Base-by-base conservation (phyloP, 2,329 filamentous ascomycete species). In the Pezicula rhizophila region DNA sequence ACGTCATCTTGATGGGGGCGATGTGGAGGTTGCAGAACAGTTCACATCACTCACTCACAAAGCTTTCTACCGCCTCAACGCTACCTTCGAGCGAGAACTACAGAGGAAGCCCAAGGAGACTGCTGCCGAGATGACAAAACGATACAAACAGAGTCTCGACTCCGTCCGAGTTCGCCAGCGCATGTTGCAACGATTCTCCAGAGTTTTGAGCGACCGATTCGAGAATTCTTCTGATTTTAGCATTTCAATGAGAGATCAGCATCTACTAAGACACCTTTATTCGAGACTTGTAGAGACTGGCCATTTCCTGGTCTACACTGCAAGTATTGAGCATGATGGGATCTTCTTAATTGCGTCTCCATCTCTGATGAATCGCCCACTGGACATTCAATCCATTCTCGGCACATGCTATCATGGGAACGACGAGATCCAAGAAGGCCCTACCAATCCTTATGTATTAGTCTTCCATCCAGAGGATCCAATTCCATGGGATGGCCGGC, bases 181-280 rank as follows among this genome's bases (percentile, higher is more conserved):
- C 67, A 97, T 97, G 79, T 76, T 99, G 54, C 95, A 97, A 65
- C 88, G 93, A 52, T 97, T 97, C 68, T 93, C 89, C 15, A 82
- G 90, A 56, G 89, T 95, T 64, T 70, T 99, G 47, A 91, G 87
- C 59, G 88, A 96, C 63, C 84, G 92, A 50, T 99, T 99, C 62
- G 93, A 99, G 66, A 97, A 99, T 63, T 88, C 89, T 5, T 95
- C 90, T 8, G 93, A 99, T 66, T 96, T 93, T 68, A 96, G 88
- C 66, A 86, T 97, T 62, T 84, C 86, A 33, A 78, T 90, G 47
- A 72, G 79, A 40, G 63, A 70, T 4, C 76, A 79, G 8, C 82
- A 87, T 28, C 78, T 80, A 52, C 75, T 95, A 52, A 82, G 84
- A 51, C 82, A 87, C 34, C 78, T 99, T 25, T 87, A 91, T 55